Base-by-base conservation (phyloP, 768 basidiomycete genomes). In the Mycena polygramma region DNA sequence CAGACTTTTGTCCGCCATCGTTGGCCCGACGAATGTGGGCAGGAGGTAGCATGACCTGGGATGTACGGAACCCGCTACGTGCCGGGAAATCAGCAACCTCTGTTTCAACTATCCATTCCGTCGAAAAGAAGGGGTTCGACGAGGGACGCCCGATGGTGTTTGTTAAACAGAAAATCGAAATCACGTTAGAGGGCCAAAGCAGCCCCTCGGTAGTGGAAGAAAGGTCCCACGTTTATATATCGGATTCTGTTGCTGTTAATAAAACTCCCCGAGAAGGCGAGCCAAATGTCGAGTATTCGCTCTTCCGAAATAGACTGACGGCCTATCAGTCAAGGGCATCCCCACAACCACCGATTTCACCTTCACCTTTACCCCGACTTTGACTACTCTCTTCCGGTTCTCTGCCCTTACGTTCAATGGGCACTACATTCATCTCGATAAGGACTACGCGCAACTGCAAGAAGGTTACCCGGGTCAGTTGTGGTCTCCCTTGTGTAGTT, bases 371-470 rank as follows among this genome's bases (percentile, higher is more conserved):
- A 88, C 81, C 14, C 94, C 94, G 4, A 89, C 86, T 30, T 78
- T 89, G 35, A 89, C 91, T 8, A 94, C 91, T 0, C 82, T 96
- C 20, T 96, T 96, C 82, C 90, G 94, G 26, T 96, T 92, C 80
- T 95, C 94, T 7, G 93, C 94, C n/a, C 83, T 96, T n/a, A 95
- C 91, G 66, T 94, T 94, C 82, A 96, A 96, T 72, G 92, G 88
- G 13, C 94, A 96, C 73, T 85, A 90, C 73, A 93, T 96, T 72
- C 94, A 96, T 79, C 87, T 95, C 35, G 93, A 95, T 80, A 88
- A 88, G 66, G 88, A 90, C 24, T 94, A 91, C 74, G 89, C 92
- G 4, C 88, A 86, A 49, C 78, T 82, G n/a, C 84, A 83, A 30
- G 93, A 96, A 81, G 92, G 92, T 10, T 94, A 94, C 73, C 87